These are phyloP conservation scores for Moelleriella libera DNA, from an alignment of 2,329 filamentous ascomycete genomes.

Conservation along the genomic window DNA sequence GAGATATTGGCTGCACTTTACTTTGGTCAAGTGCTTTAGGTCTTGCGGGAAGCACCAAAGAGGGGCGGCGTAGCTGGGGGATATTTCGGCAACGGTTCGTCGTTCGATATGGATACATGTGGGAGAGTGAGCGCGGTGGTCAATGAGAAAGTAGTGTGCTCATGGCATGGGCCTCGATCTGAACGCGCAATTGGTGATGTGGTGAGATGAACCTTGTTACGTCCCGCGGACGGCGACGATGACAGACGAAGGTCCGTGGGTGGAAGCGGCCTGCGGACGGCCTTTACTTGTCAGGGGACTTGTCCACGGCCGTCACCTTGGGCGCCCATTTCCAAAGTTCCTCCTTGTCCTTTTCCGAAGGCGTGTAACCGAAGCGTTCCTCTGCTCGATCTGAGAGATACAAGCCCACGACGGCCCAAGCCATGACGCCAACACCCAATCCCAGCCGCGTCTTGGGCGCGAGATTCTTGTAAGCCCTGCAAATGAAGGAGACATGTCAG, in stretches of 20 bases:
- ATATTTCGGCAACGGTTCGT: too few species aligned
- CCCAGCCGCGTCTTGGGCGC: conserved; percentile 54
- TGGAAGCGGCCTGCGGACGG: not conserved
- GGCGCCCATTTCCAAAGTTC: conserved; percentile 48
- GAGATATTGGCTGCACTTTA: conserved; percentile 12
- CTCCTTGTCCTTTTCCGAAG: conserved; percentile 60
- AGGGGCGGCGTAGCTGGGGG: too few species aligned
- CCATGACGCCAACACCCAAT: conserved; percentile 61
- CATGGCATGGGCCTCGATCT: too few species aligned
- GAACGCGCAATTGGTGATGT: too few species aligned
- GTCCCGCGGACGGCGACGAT: too few species aligned
- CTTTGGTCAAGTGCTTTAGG: not conserved
- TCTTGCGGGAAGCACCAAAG: too few species aligned
- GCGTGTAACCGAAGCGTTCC: conserved; percentile 55
- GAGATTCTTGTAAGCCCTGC: conserved; percentile 57
- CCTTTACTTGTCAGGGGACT: conserved; percentile 2
- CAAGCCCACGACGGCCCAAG: conserved; percentile 63
- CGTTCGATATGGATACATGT: too few species aligned
- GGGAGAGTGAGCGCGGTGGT: too few species aligned
- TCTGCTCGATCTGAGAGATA: conserved; percentile 61
- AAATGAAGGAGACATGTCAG: not conserved
- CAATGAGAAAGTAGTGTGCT: too few species aligned
- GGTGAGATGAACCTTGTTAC: too few species aligned
- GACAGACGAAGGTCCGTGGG: not conserved
- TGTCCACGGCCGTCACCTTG: conserved; percentile 46